Conservation (phyloP, 2,329 filamentous ascomycete species). For the Bimuria novae-zelandiae region DNA sequence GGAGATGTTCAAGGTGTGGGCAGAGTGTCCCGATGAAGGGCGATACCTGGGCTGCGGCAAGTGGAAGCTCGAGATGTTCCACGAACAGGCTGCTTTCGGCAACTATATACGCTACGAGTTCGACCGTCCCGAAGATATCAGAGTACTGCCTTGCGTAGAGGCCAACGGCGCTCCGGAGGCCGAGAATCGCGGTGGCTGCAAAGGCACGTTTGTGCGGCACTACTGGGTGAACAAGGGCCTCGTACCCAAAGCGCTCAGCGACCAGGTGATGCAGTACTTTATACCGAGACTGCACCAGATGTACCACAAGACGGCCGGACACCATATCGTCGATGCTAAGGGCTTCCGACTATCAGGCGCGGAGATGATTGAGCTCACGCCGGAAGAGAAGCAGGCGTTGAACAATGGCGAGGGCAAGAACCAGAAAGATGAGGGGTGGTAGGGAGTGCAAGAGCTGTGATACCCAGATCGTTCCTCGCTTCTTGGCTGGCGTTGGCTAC, state of each 20-base stretch:
- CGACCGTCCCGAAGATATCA: slow-evolving; percentile 43
- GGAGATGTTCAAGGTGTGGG: slow-evolving; percentile 47
- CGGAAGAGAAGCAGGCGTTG: slow-evolving; percentile 34
- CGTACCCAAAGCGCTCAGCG: slow-evolving; percentile 36
- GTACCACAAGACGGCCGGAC: slow-evolving; percentile 31
- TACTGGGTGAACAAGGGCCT: slow-evolving; percentile 45
- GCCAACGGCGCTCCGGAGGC: slow-evolving; percentile 46
- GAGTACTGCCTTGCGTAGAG: slow-evolving; percentile 45
- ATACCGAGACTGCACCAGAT: slow-evolving; percentile 40
- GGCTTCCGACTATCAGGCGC: slow-evolving; percentile 39
- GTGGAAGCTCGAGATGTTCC: slow-evolving; percentile 44
- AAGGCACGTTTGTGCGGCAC: slow-evolving; percentile 46
- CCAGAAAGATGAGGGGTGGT: slow-evolving; percentile 42
- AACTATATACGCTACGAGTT: slow-evolving; percentile 47
- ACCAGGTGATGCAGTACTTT: slow-evolving; percentile 45
- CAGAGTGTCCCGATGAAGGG: slow-evolving; percentile 42
- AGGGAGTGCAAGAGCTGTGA: background rate
- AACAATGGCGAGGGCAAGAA: slow-evolving; percentile 32
- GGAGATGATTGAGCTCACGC: slow-evolving; percentile 37
- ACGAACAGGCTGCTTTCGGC: slow-evolving; percentile 47
- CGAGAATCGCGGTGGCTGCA: slow-evolving; percentile 39
- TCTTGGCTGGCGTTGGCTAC: background rate
- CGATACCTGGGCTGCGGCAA: slow-evolving; percentile 41
- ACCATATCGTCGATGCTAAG: slow-evolving; percentile 43
- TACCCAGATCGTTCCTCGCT: background rate